Conservation (phyloP, 2,329 filamentous ascomycete genomes). For the Alternaria ventricosa region DNA sequence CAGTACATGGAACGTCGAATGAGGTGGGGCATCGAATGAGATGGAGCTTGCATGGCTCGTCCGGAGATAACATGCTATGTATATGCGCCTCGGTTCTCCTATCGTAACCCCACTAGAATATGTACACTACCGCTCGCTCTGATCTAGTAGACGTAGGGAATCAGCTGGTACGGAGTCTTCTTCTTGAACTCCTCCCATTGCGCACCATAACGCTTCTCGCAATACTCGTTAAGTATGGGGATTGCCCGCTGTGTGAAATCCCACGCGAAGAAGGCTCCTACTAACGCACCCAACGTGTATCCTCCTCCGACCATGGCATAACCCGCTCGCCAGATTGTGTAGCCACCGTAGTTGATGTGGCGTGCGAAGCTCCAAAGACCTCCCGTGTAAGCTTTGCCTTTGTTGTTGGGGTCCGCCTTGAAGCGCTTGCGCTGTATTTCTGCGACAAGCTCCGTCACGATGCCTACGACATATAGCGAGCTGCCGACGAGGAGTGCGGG, state of each 20-base stretch:
- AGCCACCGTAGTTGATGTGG: constrained; percentile 63
- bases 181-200: constrained; percentile 52
- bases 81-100: background rate
- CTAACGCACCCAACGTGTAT: constrained; percentile 52
- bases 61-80: background rate
- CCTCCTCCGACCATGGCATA: constrained; percentile 59
- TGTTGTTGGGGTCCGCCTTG: constrained; percentile 59
- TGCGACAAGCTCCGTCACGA: constrained; percentile 61
- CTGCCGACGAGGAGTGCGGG: constrained; percentile 56
- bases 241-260: constrained; percentile 56
- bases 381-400: constrained; percentile 59
- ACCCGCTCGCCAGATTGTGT: constrained; percentile 58
- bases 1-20: background rate
- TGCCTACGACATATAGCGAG: constrained; percentile 58
- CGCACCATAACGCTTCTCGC: constrained; percentile 50
- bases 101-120: background rate
- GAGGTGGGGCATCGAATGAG: background rate
- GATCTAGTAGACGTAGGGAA: constrained; percentile 42
- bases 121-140: background rate
- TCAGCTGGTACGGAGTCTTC: constrained; percentile 47
- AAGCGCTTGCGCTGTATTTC: constrained; percentile 64
- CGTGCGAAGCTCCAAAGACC: constrained; percentile 59
- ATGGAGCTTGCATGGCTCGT: background rate
- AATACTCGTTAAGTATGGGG: constrained; percentile 59
- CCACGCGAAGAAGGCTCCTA: constrained; percentile 51